Evolutionary conservation across 495 filamentous ascomycete species (phyloP).

Genomic region (Penicillium chermesinum): DNA sequence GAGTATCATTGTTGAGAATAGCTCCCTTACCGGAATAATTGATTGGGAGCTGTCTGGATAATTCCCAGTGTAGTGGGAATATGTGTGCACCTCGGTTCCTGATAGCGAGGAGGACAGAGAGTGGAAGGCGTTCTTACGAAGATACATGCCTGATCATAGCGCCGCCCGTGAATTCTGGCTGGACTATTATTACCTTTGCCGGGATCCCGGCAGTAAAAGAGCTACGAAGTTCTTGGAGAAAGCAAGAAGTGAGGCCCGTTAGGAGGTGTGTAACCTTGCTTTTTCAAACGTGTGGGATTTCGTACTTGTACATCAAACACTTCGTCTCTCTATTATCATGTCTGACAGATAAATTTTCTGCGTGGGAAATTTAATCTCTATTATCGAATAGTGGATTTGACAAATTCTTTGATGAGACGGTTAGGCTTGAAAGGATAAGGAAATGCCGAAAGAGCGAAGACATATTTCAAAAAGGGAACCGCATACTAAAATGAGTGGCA

Average conservation of each 20-base stretch:
- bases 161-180: slow-evolving; percentile 19
- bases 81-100: slow-evolving; percentile 12
- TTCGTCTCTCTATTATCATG: too few relatives aligned
- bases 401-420: too few relatives aligned
- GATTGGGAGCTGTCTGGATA: slow-evolving; percentile 25
- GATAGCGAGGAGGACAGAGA: slow-evolving; percentile 19
- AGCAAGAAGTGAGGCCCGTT: slow-evolving; percentile 4
- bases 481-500: too few relatives aligned
- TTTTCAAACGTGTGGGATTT: too few relatives aligned
- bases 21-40: slow-evolving; percentile 17
- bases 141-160: slow-evolving; percentile 21
- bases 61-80: slow-evolving; percentile 27
- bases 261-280: too few relatives aligned
- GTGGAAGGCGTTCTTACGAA: slow-evolving; percentile 23
- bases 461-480: too few relatives aligned
- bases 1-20: slow-evolving; percentile 33
- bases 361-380: too few relatives aligned
- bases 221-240: slow-evolving; percentile 3
- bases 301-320: too few relatives aligned
- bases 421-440: too few relatives aligned
- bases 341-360: too few relatives aligned
- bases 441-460: too few relatives aligned
- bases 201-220: slow-evolving; percentile 4
- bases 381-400: too few relatives aligned
- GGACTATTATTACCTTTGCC: slow-evolving; percentile 4